Base-by-base conservation (phyloP, 352 stramenopile species). In the Aphanomyces invadans region DNA sequence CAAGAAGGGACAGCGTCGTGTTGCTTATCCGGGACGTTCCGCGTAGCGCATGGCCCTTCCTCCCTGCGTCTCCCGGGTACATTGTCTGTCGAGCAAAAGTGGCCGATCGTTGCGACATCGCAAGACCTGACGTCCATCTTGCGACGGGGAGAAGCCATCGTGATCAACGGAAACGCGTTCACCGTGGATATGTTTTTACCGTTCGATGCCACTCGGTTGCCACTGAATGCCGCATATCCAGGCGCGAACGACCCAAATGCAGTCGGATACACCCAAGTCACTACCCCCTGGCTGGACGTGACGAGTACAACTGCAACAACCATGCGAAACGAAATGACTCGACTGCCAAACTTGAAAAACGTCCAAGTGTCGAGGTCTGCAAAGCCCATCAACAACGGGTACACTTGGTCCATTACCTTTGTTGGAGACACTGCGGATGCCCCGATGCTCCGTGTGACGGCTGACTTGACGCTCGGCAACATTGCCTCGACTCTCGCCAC, bases 131-230 rank as follows among this genome's bases (percentile, higher is more conserved):
- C 71, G 0, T 1, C 9, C 9, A 21, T 69, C 3, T 12, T 75
- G 2, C 21, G 45, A 39, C 71, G 71, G 9, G 71, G 71, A 3
- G 71, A 75, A 38, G 17, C 62, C 7, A 31, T 75, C 33, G 51
- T 32, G 11, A 70, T 75, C 59, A 62, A 62, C 12, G 39, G 32
- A 0, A 46, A 44, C n/a, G 29, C 38, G 2, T 73, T 69, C 42
- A 46, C 44, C n/a, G 55, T 75, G 17, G 71, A 75, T 48, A 1
- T 17, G 25, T 71, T 71, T 25, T 63, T 75, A 4, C 71, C 71
- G 19, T 73, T 75, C 51, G 70, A 57, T 44, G 28, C 51, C 2
- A 62, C 59, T 2, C 29, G 48, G 11, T 12, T 75, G 5, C 71
- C 71, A 38, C 45, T 75, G 7, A 70, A 65, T 32, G 32, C 26